A percentile compares a stretch with the other conserved stretches of the same genome.
These are phyloP conservation scores for Naganishia cerealis DNA, from an alignment of 1,284 basidiomycete genomes.

Conservation along the genomic window DNA sequence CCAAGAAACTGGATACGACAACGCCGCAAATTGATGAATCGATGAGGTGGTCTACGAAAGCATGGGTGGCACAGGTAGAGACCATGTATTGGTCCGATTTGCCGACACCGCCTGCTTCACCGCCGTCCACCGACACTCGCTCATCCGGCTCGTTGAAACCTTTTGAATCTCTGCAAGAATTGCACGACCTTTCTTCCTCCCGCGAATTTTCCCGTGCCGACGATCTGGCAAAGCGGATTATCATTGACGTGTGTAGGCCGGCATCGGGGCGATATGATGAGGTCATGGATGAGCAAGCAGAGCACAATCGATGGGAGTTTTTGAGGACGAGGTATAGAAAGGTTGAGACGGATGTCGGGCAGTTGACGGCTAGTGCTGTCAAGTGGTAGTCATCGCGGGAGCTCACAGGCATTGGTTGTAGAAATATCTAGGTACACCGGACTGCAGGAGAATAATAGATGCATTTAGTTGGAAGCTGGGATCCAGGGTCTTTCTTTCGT, in stretches of 20 bases:
- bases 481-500: too few species aligned
- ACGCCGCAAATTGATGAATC: conserved; percentile 50
- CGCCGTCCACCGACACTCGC: conserved; percentile 36
- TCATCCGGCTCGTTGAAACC: conserved; percentile 13
- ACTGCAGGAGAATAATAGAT: too few species aligned
- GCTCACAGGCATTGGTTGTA: background rate
- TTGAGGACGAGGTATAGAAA: conserved; percentile 81
- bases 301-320: conserved; percentile 56
- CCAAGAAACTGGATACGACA: conserved; percentile 31
- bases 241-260: conserved; percentile 54
- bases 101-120: conserved; percentile 61
- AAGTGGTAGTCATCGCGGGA: conserved; percentile 64
- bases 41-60: conserved; percentile 58
- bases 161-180: conserved; percentile 17
- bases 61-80: conserved; percentile 76
- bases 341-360: conserved; percentile 81
- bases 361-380: conserved; percentile 64
- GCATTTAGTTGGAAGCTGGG: too few species aligned
- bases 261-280: conserved; percentile 37
- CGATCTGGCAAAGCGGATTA: conserved; percentile 56
- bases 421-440: background rate
- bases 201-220: conserved; percentile 51
- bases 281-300: conserved; percentile 55
- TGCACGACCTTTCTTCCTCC: conserved; percentile 9
- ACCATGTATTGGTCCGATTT: conserved; percentile 68